phyloP scores from a whole-genome alignment of 2,329 filamentous ascomycete genomes.

The Phaeosphaeria sp. region DNA sequence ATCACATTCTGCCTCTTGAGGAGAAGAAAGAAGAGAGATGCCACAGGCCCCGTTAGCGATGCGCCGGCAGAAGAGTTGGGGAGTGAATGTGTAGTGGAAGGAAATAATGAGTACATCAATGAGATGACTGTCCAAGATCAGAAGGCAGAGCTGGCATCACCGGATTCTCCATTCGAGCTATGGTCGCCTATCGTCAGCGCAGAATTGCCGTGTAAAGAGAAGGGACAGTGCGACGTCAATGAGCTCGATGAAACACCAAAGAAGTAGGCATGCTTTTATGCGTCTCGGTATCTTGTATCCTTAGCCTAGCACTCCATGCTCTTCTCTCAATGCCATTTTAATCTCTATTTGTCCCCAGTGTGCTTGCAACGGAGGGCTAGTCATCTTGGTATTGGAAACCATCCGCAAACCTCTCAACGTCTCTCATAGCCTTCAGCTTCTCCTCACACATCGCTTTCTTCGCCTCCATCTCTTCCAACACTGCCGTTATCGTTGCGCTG shows the following conservation, averaged over 20 bases:
- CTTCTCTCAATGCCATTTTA: not conserved
- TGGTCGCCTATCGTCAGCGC: not conserved
- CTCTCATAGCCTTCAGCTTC: conserved; percentile 11
- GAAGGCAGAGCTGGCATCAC: not conserved
- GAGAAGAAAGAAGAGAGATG: not conserved
- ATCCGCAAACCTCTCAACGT: conserved; percentile 7
- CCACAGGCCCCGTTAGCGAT: not conserved
- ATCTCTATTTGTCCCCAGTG: not conserved
- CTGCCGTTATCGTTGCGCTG: conserved; percentile 16
- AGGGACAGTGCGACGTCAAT: not conserved
- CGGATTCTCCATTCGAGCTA: not conserved
- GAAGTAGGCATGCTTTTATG: not conserved
- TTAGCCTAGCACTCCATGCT: not conserved
- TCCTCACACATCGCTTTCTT: conserved; percentile 16
- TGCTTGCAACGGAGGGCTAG: not conserved
- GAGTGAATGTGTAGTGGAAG: not conserved
- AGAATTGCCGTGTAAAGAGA: not conserved
- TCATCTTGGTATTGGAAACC: not conserved
- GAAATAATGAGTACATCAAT: not conserved
- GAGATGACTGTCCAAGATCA: not conserved
- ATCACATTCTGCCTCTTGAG: not conserved
- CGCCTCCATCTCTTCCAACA: conserved; percentile 16
- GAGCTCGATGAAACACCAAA: not conserved
- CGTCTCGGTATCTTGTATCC: not conserved
- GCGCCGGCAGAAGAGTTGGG: not conserved